These are phyloP conservation scores for Chaetomium sp. DNA, from an alignment of 2,329 filamentous ascomycete species.

Conservation along the genomic window DNA sequence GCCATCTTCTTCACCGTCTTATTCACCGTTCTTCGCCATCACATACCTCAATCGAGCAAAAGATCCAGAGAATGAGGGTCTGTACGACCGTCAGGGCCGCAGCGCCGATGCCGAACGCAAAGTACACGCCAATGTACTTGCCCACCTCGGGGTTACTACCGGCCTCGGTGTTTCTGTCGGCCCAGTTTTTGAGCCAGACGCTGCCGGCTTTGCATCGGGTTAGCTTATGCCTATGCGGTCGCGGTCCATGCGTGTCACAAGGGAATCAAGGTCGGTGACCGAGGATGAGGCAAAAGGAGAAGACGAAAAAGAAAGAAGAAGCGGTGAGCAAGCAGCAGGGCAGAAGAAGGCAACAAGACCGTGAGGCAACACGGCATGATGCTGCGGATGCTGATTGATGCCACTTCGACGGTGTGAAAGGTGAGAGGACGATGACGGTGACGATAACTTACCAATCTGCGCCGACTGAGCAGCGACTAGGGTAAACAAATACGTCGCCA, in stretches of 20 bases:
- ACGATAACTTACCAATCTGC: slow-evolving; percentile 58
- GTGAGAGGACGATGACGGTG: neutral
- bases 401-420: too few relatives aligned
- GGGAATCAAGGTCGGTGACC: neutral
- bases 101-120: slow-evolving; percentile 85
- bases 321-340: slow-evolving; percentile 5
- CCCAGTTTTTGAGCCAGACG: slow-evolving; percentile 92
- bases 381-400: neutral
- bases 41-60: slow-evolving; percentile 91
- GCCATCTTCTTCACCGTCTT: too few relatives aligned
- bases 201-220: slow-evolving; percentile 53
- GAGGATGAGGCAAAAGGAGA: neutral
- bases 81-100: slow-evolving; percentile 81
- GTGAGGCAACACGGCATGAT: neutral
- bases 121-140: slow-evolving; percentile 92
- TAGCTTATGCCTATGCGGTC: neutral
- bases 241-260: neutral
- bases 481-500: slow-evolving; percentile 69
- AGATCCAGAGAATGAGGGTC: slow-evolving; percentile 95
- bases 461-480: slow-evolving; percentile 75
- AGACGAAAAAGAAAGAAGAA: neutral
- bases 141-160: slow-evolving; percentile 69
- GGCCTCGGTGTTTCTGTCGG: slow-evolving; percentile 65
- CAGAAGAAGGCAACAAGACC: slow-evolving; percentile 17
- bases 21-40: too few relatives aligned